These are phyloP conservation scores for Rubia peregrina DNA, from an alignment of 305 asterid genomes.

Conservation along the genomic window DNA sequence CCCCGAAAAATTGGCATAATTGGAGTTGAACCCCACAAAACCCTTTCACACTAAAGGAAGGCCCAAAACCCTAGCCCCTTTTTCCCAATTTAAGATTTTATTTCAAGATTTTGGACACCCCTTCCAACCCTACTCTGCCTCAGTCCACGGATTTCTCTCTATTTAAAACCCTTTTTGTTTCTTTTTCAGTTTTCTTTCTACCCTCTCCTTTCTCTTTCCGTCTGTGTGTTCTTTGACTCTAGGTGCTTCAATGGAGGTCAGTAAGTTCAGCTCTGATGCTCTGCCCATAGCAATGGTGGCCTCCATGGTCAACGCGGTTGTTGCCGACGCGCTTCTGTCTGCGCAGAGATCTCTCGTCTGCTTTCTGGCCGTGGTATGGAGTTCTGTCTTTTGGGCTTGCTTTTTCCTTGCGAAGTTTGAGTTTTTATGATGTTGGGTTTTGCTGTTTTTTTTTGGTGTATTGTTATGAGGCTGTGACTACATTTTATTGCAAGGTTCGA, in stretches of 20 bases:
- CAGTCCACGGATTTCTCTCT: conserved; percentile 9
- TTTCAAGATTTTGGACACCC: conserved; percentile 4
- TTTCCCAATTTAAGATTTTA: background rate
- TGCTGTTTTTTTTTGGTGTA: conserved; percentile 15
- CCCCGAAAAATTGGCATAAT: conserved; percentile 1
- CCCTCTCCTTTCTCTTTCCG: conserved; percentile 5
- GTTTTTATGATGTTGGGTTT: conserved; percentile 25
- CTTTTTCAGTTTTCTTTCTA: background rate
- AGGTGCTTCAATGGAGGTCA: conserved; percentile 34
- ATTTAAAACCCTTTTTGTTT: conserved; percentile 9
- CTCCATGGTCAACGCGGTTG: conserved; percentile 26
- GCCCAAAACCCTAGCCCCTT: conserved; percentile 5
- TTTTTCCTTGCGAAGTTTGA: conserved; percentile 11
- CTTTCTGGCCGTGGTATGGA: conserved; percentile 42
- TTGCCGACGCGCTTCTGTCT: conserved; percentile 28
- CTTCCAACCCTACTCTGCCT: conserved; percentile 5
- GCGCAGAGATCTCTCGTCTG: conserved; percentile 34
- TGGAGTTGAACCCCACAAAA: conserved; percentile 6
- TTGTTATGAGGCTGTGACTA: background rate
- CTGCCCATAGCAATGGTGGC: conserved; percentile 21
- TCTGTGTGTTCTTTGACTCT: background rate
- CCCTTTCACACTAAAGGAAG: conserved; percentile 7
- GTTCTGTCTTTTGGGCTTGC: conserved; percentile 3
- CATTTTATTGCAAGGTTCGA: conserved; percentile 12
- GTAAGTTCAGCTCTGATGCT: conserved; percentile 28